These are phyloP conservation scores for Cryphonectria radicalis DNA, from an alignment of 2,329 filamentous ascomycete species.

Conservation along the genomic window DNA sequence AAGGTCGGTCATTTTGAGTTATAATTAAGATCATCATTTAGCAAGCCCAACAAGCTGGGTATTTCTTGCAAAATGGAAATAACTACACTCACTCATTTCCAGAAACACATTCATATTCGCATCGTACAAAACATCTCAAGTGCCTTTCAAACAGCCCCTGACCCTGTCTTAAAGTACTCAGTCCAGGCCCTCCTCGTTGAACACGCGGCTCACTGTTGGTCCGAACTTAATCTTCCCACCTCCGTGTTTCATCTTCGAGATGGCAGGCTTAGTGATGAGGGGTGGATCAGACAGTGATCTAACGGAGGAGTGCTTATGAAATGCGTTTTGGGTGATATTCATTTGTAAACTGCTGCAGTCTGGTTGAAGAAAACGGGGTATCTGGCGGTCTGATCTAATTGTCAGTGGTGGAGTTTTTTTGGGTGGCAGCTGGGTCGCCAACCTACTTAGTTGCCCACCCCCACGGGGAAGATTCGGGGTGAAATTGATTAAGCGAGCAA, in stretches of 20 bases:
- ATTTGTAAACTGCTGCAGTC: not conserved
- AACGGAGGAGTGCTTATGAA: conserved; percentile 3
- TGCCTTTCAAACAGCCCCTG: not conserved
- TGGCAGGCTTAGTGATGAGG: conserved; percentile 21
- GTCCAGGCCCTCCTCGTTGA: not conserved
- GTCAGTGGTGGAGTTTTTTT: not conserved
- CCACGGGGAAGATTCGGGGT: conserved; percentile 5
- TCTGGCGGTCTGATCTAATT: not conserved
- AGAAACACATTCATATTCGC: not conserved
- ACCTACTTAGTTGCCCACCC: not conserved
- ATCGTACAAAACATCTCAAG: not conserved
- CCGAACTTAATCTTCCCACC: conserved; percentile 3
- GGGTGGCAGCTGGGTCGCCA: not conserved
- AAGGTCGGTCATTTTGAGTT: not conserved
- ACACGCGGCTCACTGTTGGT: not conserved
- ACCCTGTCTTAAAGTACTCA: not conserved
- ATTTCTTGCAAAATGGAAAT: not conserved
- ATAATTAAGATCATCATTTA: not conserved
- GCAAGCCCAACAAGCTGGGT: not conserved
- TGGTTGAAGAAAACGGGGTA: not conserved
- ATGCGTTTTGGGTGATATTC: not conserved
- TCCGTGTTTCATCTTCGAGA: conserved; percentile 26
- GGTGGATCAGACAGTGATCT: conserved; percentile 26
- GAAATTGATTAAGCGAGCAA: not conserved
- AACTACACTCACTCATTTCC: not conserved